Conservation (phyloP, 306 rosid genomes). For the Vicia villosa region DNA sequence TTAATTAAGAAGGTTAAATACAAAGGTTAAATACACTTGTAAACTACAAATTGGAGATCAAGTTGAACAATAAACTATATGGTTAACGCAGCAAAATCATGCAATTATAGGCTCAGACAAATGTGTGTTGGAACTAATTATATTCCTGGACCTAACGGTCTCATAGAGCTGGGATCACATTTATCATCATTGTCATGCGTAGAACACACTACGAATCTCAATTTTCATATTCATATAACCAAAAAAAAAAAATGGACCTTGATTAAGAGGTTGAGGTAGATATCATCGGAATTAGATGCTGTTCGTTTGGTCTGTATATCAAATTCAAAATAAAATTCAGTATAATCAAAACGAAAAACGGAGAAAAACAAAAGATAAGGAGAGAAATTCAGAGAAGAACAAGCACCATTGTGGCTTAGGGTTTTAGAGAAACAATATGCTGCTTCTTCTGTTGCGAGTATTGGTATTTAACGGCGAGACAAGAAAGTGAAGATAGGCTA, state of each 20-base stretch:
- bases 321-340: slow-evolving; percentile 3
- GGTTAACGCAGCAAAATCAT: not conserved
- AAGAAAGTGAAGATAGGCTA: not conserved
- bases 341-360: not conserved
- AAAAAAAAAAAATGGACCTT: slow-evolving; percentile 33
- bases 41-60: too few relatives aligned
- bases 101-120: slow-evolving; percentile 39
- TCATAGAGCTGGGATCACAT: slow-evolving; percentile 61
- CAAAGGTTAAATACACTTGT: too few relatives aligned
- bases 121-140: slow-evolving; percentile 37
- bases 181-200: slow-evolving; percentile 43
- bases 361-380: not conserved
- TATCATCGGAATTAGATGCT: slow-evolving; percentile 82
- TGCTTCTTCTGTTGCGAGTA: not conserved
- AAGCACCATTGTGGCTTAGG: slow-evolving; percentile 36
- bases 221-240: not conserved
- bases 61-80: too few relatives aligned
- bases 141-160: slow-evolving; percentile 45
- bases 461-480: not conserved
- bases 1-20: too few relatives aligned
- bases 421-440: not conserved
- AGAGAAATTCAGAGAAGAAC: too few relatives aligned
- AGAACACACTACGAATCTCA: not conserved
- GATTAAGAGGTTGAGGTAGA: slow-evolving; percentile 60
- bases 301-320: slow-evolving; percentile 57